Evolutionary conservation across 768 basidiomycete species (phyloP), one percentile per base, ranked within the genome.

Genomic region (Kwoniella dendrophila): DNA sequence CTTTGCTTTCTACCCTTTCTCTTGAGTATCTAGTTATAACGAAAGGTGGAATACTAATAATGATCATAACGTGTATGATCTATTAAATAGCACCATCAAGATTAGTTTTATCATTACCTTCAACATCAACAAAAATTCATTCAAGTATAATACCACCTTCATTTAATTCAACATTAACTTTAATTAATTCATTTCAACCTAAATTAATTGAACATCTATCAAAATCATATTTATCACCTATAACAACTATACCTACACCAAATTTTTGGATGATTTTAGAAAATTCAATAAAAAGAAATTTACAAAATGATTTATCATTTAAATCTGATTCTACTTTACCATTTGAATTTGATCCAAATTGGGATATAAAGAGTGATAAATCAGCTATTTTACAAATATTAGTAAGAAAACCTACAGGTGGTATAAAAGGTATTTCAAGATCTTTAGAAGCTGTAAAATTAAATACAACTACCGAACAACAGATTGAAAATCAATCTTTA

Each of bases 201-300:
- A 81, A 82, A 1, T 83, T 96, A 54, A 80, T 97, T 34, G 74
- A 72, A 6, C 85, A 90, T 71, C 80, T 98, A 50, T 83, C 89
- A 1, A 82, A 81, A 27, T 85, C 86, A 7, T 92, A 90, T 74
- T 82, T 90, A 47, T 84, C 86, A 1, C 84, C 83, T 0, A 90
- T 91, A 0, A 88, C 89, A 1, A 85, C 88, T 7, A 79, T 82
- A n/a, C 86, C 88, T 14, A 79, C 82, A 24, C 51, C 72, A 32
- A 90, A 90, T 71, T 94, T 93, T 79, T 93, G 89, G 90, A 81
- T 82, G 36, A 82, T 91, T 11, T 90, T 94, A 70, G 83, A 58
- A 86, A 92, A 67, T 82, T 83, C 41, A 85, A 88, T 66, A 78
- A 79, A 56, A 80, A 90, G 34, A 82, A 30, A 75, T 84, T 16